Evolutionary conservation across 1,284 basidiomycete genomes (phyloP).

Genomic region (Apiotrichum sp.): DNA sequence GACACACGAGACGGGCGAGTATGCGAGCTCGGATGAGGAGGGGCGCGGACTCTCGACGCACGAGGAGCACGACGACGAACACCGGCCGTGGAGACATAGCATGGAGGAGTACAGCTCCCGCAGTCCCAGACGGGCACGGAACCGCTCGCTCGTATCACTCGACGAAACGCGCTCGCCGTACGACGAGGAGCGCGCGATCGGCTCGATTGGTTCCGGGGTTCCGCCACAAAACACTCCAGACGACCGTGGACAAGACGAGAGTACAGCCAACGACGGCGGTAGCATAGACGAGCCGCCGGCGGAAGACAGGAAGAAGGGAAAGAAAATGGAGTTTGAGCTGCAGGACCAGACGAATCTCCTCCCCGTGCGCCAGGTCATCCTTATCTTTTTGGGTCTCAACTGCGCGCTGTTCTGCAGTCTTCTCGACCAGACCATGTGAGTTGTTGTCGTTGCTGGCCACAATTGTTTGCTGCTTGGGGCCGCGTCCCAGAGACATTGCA

Average conservation of each 20-base stretch:
- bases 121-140: neutral
- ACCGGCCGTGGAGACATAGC: neutral
- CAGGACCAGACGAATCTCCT: slow-evolving; percentile 69
- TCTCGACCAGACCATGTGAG: slow-evolving; percentile 43
- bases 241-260: no score
- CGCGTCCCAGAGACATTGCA: no score
- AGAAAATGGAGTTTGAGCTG: slow-evolving; percentile 38
- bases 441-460: neutral
- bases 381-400: slow-evolving; percentile 57
- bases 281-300: neutral
- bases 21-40: slow-evolving; percentile 15
- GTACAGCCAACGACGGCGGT: no score
- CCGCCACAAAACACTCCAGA: no score
- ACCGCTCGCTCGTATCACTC: no score
- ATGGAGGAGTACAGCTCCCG: neutral
- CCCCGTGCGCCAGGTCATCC: slow-evolving; percentile 58
- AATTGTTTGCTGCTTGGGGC: no score
- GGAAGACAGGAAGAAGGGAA: slow-evolving; percentile 4
- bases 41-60: slow-evolving; percentile 16
- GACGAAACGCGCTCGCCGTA: no score
- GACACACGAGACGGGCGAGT: slow-evolving; percentile 42
- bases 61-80: slow-evolving; percentile 28
- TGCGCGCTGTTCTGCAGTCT: slow-evolving; percentile 51
- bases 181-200: slow-evolving; percentile 6
- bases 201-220: neutral